Evolutionary conservation across 768 basidiomycete species (phyloP).

Genomic region (Xanthoconium stramineum): DNA sequence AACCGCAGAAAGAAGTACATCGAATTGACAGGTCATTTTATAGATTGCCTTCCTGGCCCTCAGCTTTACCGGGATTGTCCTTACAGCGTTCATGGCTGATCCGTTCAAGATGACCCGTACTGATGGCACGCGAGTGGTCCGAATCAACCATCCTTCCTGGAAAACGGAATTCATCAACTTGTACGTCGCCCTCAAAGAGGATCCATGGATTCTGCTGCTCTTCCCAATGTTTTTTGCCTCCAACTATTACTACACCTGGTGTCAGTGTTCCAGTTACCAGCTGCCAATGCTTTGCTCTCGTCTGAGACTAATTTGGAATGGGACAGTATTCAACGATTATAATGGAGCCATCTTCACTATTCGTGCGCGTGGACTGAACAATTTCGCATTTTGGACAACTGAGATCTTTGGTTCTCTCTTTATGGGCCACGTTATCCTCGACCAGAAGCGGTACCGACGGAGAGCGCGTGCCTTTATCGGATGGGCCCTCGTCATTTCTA

Average conservation of each 20-base stretch:
- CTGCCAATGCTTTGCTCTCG: background rate
- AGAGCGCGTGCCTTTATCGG: constrained; percentile 69
- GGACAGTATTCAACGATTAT: constrained; percentile 74
- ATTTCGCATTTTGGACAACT: constrained; percentile 73
- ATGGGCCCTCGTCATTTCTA: constrained; percentile 59
- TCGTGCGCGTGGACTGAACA: constrained; percentile 73
- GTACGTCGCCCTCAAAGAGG: constrained; percentile 62
- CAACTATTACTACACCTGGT: constrained; percentile 86
- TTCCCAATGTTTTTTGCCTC: constrained; percentile 86
- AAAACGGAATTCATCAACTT: constrained; percentile 68
- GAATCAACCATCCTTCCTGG: constrained; percentile 69
- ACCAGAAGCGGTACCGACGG: constrained; percentile 52
- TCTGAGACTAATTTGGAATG: constrained; percentile 4
- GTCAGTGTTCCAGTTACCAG: constrained; percentile 40
- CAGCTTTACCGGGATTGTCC: constrained; percentile 62
- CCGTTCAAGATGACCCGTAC: constrained; percentile 72
- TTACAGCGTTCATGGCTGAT: constrained; percentile 67
- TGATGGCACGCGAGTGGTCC: constrained; percentile 65
- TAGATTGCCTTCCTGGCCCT: constrained; percentile 75
- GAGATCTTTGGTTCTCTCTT: constrained; percentile 75
- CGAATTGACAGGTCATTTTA: background rate
- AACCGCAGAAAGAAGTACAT: background rate
- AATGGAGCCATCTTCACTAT: constrained; percentile 78
- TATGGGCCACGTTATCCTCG: constrained; percentile 66
- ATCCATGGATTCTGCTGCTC: constrained; percentile 69